These are phyloP conservation scores for Barnettozyma wickerhamii DNA, from an alignment of 805 yeast genomes.

Conservation along the genomic window DNA sequence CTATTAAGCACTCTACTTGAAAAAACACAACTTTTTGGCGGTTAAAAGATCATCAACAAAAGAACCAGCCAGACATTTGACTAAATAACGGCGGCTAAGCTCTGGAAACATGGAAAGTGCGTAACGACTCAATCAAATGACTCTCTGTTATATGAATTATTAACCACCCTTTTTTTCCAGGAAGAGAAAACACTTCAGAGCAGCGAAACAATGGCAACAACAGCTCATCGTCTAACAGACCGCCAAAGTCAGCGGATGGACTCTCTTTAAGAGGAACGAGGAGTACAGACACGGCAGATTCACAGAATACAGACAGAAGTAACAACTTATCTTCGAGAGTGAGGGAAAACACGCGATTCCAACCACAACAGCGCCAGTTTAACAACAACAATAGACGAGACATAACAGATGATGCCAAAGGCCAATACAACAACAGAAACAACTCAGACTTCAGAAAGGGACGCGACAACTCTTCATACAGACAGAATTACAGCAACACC, in stretches of 20 bases:
- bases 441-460: neutral
- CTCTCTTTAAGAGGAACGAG: neutral
- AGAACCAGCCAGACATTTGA: too few species aligned
- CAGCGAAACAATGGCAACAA: neutral
- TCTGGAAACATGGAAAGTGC: too few species aligned
- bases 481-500: neutral
- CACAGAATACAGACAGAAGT: neutral
- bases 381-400: neutral
- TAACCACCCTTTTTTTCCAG: too few species aligned
- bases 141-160: too few species aligned
- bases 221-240: slow-evolving; percentile 1
- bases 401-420: neutral
- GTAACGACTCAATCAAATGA: too few species aligned
- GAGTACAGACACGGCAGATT: neutral
- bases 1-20: too few species aligned
- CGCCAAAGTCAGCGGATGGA: neutral
- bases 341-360: neutral
- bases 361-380: neutral
- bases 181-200: neutral
- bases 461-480: neutral
- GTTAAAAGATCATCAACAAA: too few species aligned
- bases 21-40: too few species aligned
- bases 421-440: neutral
- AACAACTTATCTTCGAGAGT: neutral
- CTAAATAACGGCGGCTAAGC: too few species aligned